Evolutionary conservation across 2,329 filamentous ascomycete genomes (phyloP).

Genomic region (Paracorniculantispora psalliotae): DNA sequence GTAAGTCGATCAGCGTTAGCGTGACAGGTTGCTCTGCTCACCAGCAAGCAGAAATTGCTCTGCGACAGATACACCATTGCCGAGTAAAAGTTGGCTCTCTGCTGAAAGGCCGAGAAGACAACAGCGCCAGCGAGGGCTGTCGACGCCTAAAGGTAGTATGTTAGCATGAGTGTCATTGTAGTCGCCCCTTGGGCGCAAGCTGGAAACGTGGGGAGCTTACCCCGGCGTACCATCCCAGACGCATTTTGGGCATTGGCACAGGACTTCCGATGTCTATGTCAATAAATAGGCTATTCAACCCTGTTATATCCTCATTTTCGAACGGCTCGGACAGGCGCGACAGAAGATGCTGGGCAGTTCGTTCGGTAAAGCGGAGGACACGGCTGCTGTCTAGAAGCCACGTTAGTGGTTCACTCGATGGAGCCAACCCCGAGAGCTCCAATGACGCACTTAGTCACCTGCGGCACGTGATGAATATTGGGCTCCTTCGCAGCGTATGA

Average conservation of each 20-base stretch:
- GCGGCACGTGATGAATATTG: slow-evolving; percentile 10
- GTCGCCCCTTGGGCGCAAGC: slow-evolving; percentile 21
- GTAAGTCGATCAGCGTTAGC: neutral
- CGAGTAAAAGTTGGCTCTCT: slow-evolving; percentile 97
- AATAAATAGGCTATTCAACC: neutral
- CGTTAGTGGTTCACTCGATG: neutral
- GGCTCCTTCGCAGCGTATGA: no score
- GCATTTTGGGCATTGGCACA: slow-evolving; percentile 42
- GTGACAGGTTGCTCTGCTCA: slow-evolving; percentile 35
- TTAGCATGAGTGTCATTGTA: slow-evolving; percentile 12
- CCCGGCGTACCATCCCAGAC: slow-evolving; percentile 56
- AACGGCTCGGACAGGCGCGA: neutral
- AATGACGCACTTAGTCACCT: slow-evolving; percentile 14
- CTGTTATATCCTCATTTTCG: slow-evolving; percentile 9
- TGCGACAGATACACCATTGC: slow-evolving; percentile 95
- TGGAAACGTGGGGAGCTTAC: slow-evolving; percentile 36
- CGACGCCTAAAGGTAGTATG: slow-evolving; percentile 56
- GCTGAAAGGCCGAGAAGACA: slow-evolving; percentile 84
- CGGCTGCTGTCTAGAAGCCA: slow-evolving; percentile 8
- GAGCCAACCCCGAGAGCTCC: neutral
- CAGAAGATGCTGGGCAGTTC: neutral
- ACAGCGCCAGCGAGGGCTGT: slow-evolving; percentile 79
- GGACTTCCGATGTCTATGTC: slow-evolving; percentile 11
- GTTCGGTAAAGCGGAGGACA: neutral
- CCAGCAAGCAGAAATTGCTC: slow-evolving; percentile 92